Conservation (phyloP, 805 yeast genomes). For the Cyberlindnera americana region DNA sequence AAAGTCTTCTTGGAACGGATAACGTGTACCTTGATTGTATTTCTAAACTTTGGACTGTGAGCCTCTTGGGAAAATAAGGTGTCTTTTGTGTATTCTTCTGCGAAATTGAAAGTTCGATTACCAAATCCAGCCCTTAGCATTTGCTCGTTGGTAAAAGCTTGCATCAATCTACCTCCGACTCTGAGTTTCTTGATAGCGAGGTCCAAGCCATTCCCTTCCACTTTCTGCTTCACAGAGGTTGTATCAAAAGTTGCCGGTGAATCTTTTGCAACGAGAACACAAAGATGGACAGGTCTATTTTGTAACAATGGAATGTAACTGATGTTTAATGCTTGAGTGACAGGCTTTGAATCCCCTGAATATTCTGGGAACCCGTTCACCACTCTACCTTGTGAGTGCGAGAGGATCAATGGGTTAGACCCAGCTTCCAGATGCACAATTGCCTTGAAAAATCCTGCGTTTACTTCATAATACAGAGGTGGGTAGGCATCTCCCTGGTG, state of each 20-base stretch:
- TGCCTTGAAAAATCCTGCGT: slow-evolving; percentile 70
- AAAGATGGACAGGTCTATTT: slow-evolving; percentile 78
- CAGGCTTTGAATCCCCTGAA: slow-evolving; percentile 2
- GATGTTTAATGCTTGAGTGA: slow-evolving; percentile 31
- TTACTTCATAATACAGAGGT: slow-evolving; percentile 65
- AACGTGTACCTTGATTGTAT: slow-evolving; percentile 75
- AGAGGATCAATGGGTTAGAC: slow-evolving; percentile 52
- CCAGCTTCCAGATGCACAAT: slow-evolving; percentile 68
- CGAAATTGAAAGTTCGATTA: slow-evolving; percentile 69
- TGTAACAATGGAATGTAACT: slow-evolving; percentile 53
- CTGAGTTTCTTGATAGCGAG: slow-evolving; percentile 70
- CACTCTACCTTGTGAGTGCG: slow-evolving; percentile 39
- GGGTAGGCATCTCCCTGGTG: slow-evolving; percentile 47
- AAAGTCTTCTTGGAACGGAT: slow-evolving; percentile 63
- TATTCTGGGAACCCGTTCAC: slow-evolving; percentile 31
- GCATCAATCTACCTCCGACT: slow-evolving; percentile 84
- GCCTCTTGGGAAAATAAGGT: slow-evolving; percentile 48
- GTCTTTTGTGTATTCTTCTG: slow-evolving; percentile 56
- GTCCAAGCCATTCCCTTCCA: slow-evolving; percentile 65
- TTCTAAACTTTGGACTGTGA: slow-evolving; percentile 35
- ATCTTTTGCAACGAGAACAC: slow-evolving; percentile 72
- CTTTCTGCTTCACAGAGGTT: slow-evolving; percentile 43
- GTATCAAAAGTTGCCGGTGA: slow-evolving; percentile 70
- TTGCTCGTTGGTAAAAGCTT: slow-evolving; percentile 87
- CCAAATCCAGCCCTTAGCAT: slow-evolving; percentile 80